Percentiles rank a stretch among this genome's conserved stretches.
Evolutionary conservation across 805 yeast species (phyloP).

Genomic region (Metschnikowia vanudenii): DNA sequence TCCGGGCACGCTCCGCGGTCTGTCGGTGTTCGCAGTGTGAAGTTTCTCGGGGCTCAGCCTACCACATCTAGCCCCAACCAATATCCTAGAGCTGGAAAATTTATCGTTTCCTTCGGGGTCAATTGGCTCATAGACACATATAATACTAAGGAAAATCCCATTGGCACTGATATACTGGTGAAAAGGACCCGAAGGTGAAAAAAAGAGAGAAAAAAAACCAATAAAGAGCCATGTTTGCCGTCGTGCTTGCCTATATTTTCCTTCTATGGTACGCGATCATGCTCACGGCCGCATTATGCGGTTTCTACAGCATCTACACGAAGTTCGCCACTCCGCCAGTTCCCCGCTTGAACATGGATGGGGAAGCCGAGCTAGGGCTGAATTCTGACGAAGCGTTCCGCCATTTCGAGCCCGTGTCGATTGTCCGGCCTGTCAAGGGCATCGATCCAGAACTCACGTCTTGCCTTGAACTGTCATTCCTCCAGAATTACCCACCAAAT

Average conservation of each 20-base stretch:
- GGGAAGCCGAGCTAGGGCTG: too few relatives aligned
- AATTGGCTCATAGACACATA: too few relatives aligned
- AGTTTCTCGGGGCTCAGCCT: too few relatives aligned
- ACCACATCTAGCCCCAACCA: too few relatives aligned
- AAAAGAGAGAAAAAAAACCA: background rate
- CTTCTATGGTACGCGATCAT: conserved; percentile 43
- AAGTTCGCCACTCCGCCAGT: conserved; percentile 29
- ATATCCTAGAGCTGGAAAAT: too few relatives aligned
- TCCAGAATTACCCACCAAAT: conserved; percentile 61
- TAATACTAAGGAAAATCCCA: too few relatives aligned
- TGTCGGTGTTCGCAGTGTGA: too few relatives aligned
- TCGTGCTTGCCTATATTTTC: conserved; percentile 18
- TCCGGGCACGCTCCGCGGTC: too few relatives aligned
- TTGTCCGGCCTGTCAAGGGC: conserved; percentile 81
- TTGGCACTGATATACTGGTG: too few relatives aligned
- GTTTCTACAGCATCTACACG: conserved; percentile 38
- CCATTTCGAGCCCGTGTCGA: conserved; percentile 53
- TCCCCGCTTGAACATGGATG: conserved; percentile 6
- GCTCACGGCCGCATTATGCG: conserved; percentile 35
- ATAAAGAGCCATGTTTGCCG: conserved; percentile 2
- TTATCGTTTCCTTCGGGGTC: too few relatives aligned
- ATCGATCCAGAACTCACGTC: conserved; percentile 69
- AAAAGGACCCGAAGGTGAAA: too few relatives aligned
- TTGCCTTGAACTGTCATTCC: conserved; percentile 66
- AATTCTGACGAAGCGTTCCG: background rate